Evolutionary conservation across 768 basidiomycete species (phyloP), one percentile per base, ranked within the genome.

Genomic region (Mycena venus): DNA sequence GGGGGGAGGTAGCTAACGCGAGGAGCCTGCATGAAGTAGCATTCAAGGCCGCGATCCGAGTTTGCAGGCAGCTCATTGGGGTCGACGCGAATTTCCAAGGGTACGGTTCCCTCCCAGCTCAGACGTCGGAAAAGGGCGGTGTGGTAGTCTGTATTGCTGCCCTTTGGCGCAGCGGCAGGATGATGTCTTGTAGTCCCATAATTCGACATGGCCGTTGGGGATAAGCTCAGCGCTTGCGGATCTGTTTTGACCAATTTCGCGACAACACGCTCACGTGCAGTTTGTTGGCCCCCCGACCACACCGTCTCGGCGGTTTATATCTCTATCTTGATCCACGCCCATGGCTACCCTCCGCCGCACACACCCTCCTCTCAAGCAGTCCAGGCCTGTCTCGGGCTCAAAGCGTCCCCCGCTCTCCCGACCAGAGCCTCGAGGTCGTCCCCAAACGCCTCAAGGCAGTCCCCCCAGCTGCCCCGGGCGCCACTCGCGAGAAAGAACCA

Each of bases 1-100:
- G 88, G 15, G n/a, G 98, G 96, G 40, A 99, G 91, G 84, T 99
- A 99, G 84, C 93, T 93, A 80, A 99, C 94, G 66, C 98, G 90
- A 40, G 97, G 95, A 8, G 95, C 97, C 83, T 96, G 95, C 64
- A 96, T 86, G 84, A 93, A 98, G 84, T 97, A 98, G 80, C 92
- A 94, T 83, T 98, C 96, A 42, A 96, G 89, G 25, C 93, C 94
- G 67, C 95, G 92, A 86, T 98, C 95, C 70, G 94, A 95, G 82
- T 95, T 95, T 53, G 96, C 94, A 36, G 96, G 96, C 11, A 97
- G 91, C 81, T 96, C 96, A 80, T 95, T 95, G 49, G 94, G 90
- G 83, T 96, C 95, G 75, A 98, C 92, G 73, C 94, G 93, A 80
- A 98, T 91, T 86, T 96, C 94, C 59, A 99, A 86, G 21, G 96